These are phyloP conservation scores for Ogataea dorogensis DNA, from an alignment of 805 yeast species.

Conservation along the genomic window DNA sequence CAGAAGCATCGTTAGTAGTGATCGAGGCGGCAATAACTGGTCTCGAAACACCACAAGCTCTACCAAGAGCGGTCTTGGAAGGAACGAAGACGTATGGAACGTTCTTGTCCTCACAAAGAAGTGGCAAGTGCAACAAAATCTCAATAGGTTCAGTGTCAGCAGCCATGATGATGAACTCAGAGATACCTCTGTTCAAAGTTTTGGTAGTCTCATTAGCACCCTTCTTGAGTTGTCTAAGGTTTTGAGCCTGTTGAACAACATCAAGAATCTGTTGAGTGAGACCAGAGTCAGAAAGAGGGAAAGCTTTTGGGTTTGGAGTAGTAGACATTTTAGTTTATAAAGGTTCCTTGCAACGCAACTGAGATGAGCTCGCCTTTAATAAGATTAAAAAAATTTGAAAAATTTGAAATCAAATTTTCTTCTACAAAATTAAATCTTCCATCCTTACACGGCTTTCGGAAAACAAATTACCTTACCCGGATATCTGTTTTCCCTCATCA, in stretches of 20 bases:
- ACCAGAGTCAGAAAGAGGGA: constrained; percentile 96
- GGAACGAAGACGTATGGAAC: constrained; percentile 99
- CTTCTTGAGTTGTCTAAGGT: constrained; percentile 96
- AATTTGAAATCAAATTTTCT: constrained; percentile 10
- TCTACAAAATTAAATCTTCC: constrained; percentile 2
- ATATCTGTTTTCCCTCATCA: background rate
- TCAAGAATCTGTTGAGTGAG: constrained; percentile 96
- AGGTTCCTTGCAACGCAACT: constrained; percentile 51
- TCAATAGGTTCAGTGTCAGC: constrained; percentile 99
- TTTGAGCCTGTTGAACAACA: constrained; percentile 96
- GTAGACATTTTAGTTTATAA: constrained; percentile 60
- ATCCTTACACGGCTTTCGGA: constrained; percentile 5
- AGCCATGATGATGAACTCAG: constrained; percentile 99
- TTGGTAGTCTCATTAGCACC: constrained; percentile 99
- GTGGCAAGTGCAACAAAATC: constrained; percentile 94
- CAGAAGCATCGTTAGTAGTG: constrained; percentile 97
- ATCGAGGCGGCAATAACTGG: constrained; percentile 98
- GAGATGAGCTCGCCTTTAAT: constrained; percentile 40
- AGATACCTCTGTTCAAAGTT: constrained; percentile 98
- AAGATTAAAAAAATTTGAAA: constrained; percentile 1
- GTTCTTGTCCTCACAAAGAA: constrained; percentile 98
- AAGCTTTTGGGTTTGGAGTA: constrained; percentile 95
- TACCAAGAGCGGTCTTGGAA: constrained; percentile 96
- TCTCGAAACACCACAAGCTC: constrained; percentile 99
- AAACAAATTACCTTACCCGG: constrained; percentile 4